Percentiles rank a stretch among this genome's conserved stretches.
Conservation (phyloP, 345 rosid species). For the Mangifera indica region DNA sequence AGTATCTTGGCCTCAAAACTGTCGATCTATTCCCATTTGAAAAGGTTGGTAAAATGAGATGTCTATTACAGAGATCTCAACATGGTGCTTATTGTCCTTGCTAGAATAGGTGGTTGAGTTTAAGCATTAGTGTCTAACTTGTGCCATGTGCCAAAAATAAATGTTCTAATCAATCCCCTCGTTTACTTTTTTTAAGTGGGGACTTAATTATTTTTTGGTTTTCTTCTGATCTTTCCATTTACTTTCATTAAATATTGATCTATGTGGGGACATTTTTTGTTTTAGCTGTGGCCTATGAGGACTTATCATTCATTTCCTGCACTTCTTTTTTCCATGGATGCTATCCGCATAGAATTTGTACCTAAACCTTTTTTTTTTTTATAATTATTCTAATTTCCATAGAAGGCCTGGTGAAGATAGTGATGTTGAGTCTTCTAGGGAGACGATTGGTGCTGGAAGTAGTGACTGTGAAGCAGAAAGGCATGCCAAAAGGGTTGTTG, state of each 20-base stretch:
- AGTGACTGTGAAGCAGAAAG: conserved; percentile 36
- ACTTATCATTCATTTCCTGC: not conserved
- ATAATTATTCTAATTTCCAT: conserved; percentile 17
- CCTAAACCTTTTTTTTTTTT: conserved; percentile 10
- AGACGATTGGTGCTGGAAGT: conserved; percentile 34
- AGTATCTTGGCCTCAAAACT: not conserved
- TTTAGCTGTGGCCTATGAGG: not conserved
- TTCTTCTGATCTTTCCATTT: not conserved
- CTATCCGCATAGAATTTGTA: not conserved
- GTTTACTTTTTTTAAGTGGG: not conserved
- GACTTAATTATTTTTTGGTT: not conserved
- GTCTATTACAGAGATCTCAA: not conserved
- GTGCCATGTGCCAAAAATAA: not conserved
- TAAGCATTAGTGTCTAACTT: not conserved
- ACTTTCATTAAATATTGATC: not conserved
- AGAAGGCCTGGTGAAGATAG: conserved; percentile 39
- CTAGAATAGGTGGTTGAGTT: not conserved
- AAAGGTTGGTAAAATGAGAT: not conserved
- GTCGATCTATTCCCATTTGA: not conserved
- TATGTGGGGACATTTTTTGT: not conserved
- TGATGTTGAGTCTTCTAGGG: conserved; percentile 44
- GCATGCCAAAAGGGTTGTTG: conserved; percentile 24
- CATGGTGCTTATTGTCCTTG: not conserved
- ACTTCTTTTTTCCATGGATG: not conserved
- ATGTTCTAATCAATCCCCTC: not conserved